phyloP scores from a whole-genome alignment of 768 basidiomycete genomes.

The Lentinus brumalis region DNA sequence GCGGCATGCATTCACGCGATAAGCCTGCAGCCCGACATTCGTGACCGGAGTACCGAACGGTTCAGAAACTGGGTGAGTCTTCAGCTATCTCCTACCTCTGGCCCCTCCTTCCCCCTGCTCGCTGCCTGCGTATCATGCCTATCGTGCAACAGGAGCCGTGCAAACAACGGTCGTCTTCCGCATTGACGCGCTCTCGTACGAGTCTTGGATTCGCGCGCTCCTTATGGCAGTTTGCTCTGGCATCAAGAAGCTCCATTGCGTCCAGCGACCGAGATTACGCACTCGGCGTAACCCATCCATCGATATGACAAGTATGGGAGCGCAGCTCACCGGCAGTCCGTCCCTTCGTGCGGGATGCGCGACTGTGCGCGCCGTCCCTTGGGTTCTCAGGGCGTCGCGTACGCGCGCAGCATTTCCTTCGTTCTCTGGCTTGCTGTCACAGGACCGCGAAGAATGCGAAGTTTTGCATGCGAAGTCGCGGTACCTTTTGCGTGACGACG shows the following conservation, averaged over 20 bases:
- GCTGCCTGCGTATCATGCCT: background rate
- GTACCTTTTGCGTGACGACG: too few species aligned
- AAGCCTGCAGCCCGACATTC: constrained; percentile 74
- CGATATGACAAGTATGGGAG: constrained; percentile 11
- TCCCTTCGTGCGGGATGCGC: background rate
- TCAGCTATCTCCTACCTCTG: background rate
- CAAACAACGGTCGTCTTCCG: constrained; percentile 2
- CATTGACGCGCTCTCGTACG: constrained; percentile 10
- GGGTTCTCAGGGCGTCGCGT: background rate
- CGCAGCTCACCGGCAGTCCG: constrained; percentile 12
- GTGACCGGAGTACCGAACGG: constrained; percentile 96
- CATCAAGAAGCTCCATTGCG: too few species aligned
- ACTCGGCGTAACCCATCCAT: constrained; percentile 11
- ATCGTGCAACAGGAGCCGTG: background rate
- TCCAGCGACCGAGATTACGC: constrained; percentile 14
- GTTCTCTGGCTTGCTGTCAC: too few species aligned
- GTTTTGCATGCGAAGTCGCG: too few species aligned
- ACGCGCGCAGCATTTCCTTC: too few species aligned
- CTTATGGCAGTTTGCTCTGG: constrained; percentile 13
- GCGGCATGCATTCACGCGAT: background rate
- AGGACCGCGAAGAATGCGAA: too few species aligned
- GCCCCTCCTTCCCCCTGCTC: background rate
- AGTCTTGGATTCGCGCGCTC: constrained; percentile 16
- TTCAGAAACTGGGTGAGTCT: constrained; percentile 80
- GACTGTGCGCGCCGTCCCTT: background rate